phyloP scores from a whole-genome alignment of 1,284 basidiomycete species.

The Marasmius oreades region DNA sequence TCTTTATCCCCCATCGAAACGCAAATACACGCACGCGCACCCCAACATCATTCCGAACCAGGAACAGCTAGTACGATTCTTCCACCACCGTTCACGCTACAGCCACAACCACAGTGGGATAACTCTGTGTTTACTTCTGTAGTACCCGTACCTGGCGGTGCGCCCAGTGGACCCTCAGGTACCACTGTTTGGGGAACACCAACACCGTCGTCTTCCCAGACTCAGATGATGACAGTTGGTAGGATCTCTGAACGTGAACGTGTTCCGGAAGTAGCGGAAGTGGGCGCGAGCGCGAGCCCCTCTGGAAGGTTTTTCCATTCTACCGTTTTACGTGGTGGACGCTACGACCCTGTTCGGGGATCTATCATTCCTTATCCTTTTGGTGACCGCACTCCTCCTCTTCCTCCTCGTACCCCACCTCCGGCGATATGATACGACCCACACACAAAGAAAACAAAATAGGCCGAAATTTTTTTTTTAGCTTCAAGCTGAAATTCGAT shows the following conservation, averaged over 20 bases:
- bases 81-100: slow-evolving; percentile 63
- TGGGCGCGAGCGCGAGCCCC: no score
- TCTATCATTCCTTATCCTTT: slow-evolving; percentile 27
- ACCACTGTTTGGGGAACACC: slow-evolving; percentile 37
- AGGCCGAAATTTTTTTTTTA: no score
- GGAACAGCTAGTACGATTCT: slow-evolving; percentile 33
- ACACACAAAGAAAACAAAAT: no score
- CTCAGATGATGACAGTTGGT: no score
- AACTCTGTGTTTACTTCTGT: slow-evolving; percentile 33
- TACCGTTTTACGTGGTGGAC: slow-evolving; percentile 35
- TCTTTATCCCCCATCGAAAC: slow-evolving; percentile 10
- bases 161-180: slow-evolving; percentile 31
- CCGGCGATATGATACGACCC: not conserved
- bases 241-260: no score
- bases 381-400: not conserved
- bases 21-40: slow-evolving; percentile 16
- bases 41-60: slow-evolving; percentile 30
- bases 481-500: not conserved
- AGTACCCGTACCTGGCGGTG: no score
- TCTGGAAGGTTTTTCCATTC: no score
- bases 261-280: slow-evolving; percentile 13
- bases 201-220: no score
- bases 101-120: slow-evolving; percentile 64
- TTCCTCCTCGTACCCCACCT: not conserved
- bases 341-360: slow-evolving; percentile 48